Percentiles rank a stretch among this genome's conserved stretches.
These are phyloP conservation scores for Sungouiozyma ichnusensis DNA, from an alignment of 805 yeast species.

Conservation along the genomic window DNA sequence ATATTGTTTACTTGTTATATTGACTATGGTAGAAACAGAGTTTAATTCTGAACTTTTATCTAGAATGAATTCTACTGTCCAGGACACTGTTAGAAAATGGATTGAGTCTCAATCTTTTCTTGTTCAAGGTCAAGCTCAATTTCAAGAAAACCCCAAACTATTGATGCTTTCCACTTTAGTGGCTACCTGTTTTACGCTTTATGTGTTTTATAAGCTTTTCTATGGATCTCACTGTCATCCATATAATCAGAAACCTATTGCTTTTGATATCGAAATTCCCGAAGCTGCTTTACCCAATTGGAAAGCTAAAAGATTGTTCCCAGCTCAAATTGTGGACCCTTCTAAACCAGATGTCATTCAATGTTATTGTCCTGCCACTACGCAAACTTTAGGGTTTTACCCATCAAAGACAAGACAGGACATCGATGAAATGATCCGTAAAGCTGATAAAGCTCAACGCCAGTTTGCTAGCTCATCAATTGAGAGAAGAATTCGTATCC, in stretches of 20 bases:
- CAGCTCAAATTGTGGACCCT: conserved; percentile 39
- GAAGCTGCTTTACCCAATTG: conserved; percentile 45
- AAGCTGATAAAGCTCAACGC: conserved; percentile 28
- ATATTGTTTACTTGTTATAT: too few relatives aligned
- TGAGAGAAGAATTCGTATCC: conserved; percentile 55
- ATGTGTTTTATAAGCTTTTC: conserved; percentile 13
- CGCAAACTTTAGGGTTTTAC: conserved; percentile 72
- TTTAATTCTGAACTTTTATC: too few relatives aligned
- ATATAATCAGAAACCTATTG: conserved; percentile 9
- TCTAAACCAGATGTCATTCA: conserved; percentile 63
- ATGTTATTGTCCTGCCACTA: conserved; percentile 93
- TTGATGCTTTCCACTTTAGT: conserved; percentile 5
- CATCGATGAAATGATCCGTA: conserved; percentile 52
- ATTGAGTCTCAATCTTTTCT: neutral
- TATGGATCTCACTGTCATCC: conserved; percentile 2
- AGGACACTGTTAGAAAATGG: neutral
- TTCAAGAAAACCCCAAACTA: neutral
- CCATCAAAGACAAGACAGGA: conserved; percentile 54
- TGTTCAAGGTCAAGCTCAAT: neutral
- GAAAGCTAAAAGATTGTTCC: conserved; percentile 75
- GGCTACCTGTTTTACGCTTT: conserved; percentile 11
- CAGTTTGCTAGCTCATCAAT: conserved; percentile 37
- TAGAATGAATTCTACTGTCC: neutral
- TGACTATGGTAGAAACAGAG: too few relatives aligned
- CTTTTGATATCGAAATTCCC: conserved; percentile 15